Conservation (phyloP, 225 moss, liverwort and hornwort genomes). For the Sphagnum contortum region DNA sequence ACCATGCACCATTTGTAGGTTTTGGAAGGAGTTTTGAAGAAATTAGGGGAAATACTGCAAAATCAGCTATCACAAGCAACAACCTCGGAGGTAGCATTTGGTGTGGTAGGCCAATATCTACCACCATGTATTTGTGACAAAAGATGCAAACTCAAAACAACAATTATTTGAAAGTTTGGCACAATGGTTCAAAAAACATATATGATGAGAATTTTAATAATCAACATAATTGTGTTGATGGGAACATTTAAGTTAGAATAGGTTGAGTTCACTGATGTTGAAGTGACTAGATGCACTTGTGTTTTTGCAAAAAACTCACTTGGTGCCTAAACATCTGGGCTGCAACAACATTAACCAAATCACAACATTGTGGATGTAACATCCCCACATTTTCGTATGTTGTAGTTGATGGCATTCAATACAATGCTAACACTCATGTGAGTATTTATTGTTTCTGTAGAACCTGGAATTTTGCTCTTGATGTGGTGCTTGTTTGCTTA, state of each 20-base stretch:
- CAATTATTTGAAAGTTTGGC: too few species aligned
- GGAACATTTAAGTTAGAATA: too few species aligned
- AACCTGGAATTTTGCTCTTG: too few species aligned
- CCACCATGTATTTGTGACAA: conserved; percentile 16
- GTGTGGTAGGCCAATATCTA: conserved; percentile 34
- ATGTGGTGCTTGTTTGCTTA: too few species aligned
- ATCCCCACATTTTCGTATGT: conserved; percentile 24
- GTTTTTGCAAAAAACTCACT: conserved; percentile 20
- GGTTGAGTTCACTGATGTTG: conserved; percentile 1
- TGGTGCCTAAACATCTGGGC: conserved; percentile 32
- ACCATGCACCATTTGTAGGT: conserved; percentile 15
- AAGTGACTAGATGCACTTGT: conserved; percentile 7
- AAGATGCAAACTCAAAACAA: too few species aligned
- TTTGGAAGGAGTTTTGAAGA: conserved; percentile 23
- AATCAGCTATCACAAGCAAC: conserved; percentile 33
- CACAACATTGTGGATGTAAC: conserved; percentile 27
- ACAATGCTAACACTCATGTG: conserved; percentile 38
- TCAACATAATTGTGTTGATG: conserved; percentile 1
- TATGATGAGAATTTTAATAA: background rate
- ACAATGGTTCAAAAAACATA: too few species aligned
- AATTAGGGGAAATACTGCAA: conserved; percentile 22
- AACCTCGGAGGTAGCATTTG: background rate
- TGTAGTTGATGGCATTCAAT: conserved; percentile 20
- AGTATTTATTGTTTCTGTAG: conserved; percentile 7
- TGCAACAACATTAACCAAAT: conserved; percentile 21